Evolutionary conservation across 1,139 yeast species (phyloP), one percentile per base, ranked within the genome.

Genomic region (Taphrina deformans): DNA sequence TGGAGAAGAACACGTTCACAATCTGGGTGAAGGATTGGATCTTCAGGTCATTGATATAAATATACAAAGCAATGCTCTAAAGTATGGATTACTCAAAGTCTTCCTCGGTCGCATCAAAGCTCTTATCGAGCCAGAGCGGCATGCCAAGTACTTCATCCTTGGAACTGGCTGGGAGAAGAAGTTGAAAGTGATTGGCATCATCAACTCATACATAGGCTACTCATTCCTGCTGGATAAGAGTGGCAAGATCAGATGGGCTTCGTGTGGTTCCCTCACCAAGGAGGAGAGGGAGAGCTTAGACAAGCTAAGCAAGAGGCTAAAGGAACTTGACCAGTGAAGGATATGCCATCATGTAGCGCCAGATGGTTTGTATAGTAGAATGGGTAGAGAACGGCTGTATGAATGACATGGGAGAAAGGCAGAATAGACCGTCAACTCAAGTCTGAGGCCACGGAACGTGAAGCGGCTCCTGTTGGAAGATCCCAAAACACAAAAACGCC

Each of bases 191-290:
- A 77, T 93, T 50, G 78, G 83, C 63, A 83, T 93, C 70, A 86
- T 85, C 68, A 93, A 93, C 74, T 82, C 84, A 55, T 88, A 88
- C 70, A 84, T 96, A 0, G 98, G 99, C 0, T 92, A 89, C 73
- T 79, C 90, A 9, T 88, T 90, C 71, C 78, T 93, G 18, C 80
- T 93, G 41, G 99, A 93, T 72, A 79, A 79, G 18, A 79, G 84
- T 16, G 87, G 89, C 63, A 85, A 82, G 71, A 86, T 93, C 59
- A 80, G 99, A 71, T 93, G 98, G 98, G 93, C 92, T 16, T 89
- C 92, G 0, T 85, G 96, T 72, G 99, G 99, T 1, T 82, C 81
- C 60, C 87, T 96, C 2, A 79, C 80, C 18, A 84, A 82, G 10
- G 80, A 81, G 41, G 98, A 92, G 70, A 18, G 45, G 12, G 59